A percentile compares a stretch with the other conserved stretches of the same genome.
Evolutionary conservation across 1,284 basidiomycete species (phyloP).

Genomic region (Malassezia psittaci): DNA sequence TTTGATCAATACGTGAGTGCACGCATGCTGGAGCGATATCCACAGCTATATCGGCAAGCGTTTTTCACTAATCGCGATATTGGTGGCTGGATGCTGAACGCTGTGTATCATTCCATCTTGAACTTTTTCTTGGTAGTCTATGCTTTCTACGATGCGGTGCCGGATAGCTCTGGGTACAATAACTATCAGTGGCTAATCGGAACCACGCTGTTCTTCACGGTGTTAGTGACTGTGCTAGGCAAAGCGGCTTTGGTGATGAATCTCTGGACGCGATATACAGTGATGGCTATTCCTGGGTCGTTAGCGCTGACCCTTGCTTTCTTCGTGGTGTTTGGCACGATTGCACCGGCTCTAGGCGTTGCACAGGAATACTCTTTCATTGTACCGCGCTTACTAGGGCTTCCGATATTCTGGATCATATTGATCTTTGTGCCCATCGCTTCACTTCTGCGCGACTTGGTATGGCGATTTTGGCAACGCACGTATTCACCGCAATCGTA

Average conservation of each 20-base stretch:
- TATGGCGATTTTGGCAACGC: conserved; percentile 51
- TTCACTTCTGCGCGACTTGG: conserved; percentile 69
- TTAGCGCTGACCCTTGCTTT: conserved; percentile 89
- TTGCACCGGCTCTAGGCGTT: conserved; percentile 73
- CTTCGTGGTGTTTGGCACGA: conserved; percentile 75
- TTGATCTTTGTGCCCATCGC: conserved; percentile 76
- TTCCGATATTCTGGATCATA: conserved; percentile 77
- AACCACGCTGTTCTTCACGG: conserved; percentile 80
- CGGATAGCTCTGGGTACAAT: conserved; percentile 64
- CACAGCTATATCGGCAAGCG: conserved; percentile 66
- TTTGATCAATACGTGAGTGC: conserved; percentile 98
- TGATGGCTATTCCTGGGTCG: conserved; percentile 74
- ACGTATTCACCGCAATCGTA: conserved; percentile 84
- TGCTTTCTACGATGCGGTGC: conserved; percentile 72
- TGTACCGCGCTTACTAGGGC: conserved; percentile 75
- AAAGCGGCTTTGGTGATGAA: conserved; percentile 96
- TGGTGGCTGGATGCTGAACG: conserved; percentile 91
- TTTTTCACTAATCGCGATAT: conserved; percentile 50
- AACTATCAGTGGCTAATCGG: conserved; percentile 98
- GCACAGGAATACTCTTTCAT: conserved; percentile 67
- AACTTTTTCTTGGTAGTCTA: conserved; percentile 78
- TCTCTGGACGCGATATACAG: conserved; percentile 98
- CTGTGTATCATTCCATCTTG: conserved; percentile 65
- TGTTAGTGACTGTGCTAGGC: conserved; percentile 85
- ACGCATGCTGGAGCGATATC: conserved; percentile 89